These are phyloP conservation scores for Catenaria anguillulae DNA, from an alignment of 371 early-diverging fungal genomes.

Conservation along the genomic window DNA sequence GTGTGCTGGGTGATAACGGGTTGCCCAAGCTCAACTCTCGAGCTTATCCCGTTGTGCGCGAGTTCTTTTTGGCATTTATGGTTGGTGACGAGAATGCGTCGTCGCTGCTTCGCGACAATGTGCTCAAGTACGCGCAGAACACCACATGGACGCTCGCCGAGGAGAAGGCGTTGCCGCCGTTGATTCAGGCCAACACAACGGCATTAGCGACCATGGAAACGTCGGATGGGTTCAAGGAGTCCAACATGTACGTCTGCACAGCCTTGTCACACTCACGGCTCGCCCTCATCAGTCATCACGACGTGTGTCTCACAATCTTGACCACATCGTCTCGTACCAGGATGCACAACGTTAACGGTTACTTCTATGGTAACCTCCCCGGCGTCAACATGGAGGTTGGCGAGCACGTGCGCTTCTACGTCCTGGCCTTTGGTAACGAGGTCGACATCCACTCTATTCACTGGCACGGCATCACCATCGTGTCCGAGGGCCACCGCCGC, in stretches of 20 bases:
- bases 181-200: neutral
- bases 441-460: conserved; percentile 10
- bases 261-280: too few relatives aligned
- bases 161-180: neutral
- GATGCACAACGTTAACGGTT: conserved; percentile 11
- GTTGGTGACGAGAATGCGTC: conserved; percentile 29
- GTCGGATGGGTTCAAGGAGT: neutral
- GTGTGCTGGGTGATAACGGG: conserved; percentile 18
- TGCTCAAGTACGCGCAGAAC: conserved; percentile 6
- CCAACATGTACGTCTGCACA: too few relatives aligned
- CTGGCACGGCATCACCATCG: conserved; percentile 10
- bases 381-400: neutral
- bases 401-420: conserved; percentile 2
- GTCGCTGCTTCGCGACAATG: conserved; percentile 17
- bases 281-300: too few relatives aligned
- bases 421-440: conserved; percentile 6
- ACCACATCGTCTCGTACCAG: too few relatives aligned
- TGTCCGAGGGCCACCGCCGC: conserved; percentile 6
- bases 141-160: conserved; percentile 1
- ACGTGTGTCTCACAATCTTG: too few relatives aligned
- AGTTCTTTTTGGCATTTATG: conserved; percentile 28
- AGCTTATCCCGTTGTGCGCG: conserved; percentile 20
- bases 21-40: conserved; percentile 17
- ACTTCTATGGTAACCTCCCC: conserved; percentile 6
- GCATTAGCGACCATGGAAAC: neutral